Conservation (phyloP, 495 filamentous ascomycete genomes). For the Bryoglossum gracile region DNA sequence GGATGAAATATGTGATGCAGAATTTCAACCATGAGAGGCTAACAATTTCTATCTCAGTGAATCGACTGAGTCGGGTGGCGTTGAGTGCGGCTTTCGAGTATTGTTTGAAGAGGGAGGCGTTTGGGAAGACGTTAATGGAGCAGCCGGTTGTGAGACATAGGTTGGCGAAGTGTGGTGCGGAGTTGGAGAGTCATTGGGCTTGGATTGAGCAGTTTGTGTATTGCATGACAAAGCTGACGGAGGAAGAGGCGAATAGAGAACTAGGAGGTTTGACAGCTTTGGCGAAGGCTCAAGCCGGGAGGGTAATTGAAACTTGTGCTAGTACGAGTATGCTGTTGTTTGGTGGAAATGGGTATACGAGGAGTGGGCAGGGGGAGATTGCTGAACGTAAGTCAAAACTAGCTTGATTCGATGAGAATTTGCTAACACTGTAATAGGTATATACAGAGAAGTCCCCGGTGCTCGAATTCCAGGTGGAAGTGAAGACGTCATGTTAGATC, state of each 20-base stretch:
- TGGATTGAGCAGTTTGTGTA: slow-evolving; percentile 74
- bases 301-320: slow-evolving; percentile 64
- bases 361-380: slow-evolving; percentile 60
- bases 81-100: slow-evolving; percentile 60
- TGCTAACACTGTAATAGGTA: slow-evolving; percentile 33
- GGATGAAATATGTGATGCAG: slow-evolving; percentile 72
- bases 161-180: slow-evolving; percentile 60
- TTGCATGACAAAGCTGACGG: slow-evolving; percentile 54
- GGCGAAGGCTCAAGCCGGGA: slow-evolving; percentile 63
- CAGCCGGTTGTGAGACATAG: slow-evolving; percentile 68
- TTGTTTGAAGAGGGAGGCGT: slow-evolving; percentile 64
- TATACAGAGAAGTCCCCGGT: slow-evolving; percentile 58
- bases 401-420: not conserved
- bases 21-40: slow-evolving; percentile 82
- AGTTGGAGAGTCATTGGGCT: slow-evolving; percentile 62
- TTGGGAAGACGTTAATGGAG: slow-evolving; percentile 64
- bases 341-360: slow-evolving; percentile 66
- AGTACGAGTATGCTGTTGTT: slow-evolving; percentile 61
- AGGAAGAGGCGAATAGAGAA: slow-evolving; percentile 55
- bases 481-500: slow-evolving; percentile 69
- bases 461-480: slow-evolving; percentile 61
- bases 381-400: slow-evolving; percentile 47
- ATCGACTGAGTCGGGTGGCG: slow-evolving; percentile 56
- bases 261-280: slow-evolving; percentile 64
- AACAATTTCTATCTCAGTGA: slow-evolving; percentile 54